Conservation (phyloP, 441 rosid species). For the Gossypium trilobum region DNA sequence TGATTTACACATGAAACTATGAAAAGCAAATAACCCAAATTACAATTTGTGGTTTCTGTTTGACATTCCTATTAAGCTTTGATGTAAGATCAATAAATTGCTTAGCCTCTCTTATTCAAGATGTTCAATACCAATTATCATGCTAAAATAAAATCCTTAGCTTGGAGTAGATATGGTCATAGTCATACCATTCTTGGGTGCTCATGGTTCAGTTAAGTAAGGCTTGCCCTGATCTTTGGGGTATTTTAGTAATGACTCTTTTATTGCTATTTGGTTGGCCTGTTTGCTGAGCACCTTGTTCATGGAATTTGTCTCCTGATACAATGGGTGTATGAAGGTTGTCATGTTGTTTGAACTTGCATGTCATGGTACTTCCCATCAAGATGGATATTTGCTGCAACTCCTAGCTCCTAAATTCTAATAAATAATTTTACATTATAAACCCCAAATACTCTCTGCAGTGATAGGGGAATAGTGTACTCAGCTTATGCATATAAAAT, state of each 20-base stretch:
- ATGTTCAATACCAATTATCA: background rate
- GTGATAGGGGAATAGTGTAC: constrained; percentile 85
- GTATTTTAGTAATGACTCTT: background rate
- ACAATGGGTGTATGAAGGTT: background rate
- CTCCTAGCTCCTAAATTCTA: constrained; percentile 1
- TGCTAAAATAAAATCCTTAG: background rate
- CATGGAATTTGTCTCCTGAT: background rate
- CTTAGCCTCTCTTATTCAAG: background rate
- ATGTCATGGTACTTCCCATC: background rate
- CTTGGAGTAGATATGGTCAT: background rate
- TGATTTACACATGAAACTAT: background rate
- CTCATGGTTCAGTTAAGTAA: background rate
- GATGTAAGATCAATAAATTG: background rate
- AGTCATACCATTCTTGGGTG: background rate
- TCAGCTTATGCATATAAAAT: constrained; percentile 94
- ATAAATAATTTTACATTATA: background rate
- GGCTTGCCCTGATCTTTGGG: background rate
- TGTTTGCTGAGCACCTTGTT: background rate
- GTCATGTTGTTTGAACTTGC: constrained; percentile 2
- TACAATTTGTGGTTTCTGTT: background rate
- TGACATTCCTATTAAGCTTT: constrained; percentile 1
- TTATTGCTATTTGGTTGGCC: background rate
- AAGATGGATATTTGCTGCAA: background rate
- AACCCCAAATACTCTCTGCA: constrained; percentile 27
- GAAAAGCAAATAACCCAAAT: background rate